Evolutionary conservation across 2,329 filamentous ascomycete genomes (phyloP).

Genomic region (Fusarium luffae): DNA sequence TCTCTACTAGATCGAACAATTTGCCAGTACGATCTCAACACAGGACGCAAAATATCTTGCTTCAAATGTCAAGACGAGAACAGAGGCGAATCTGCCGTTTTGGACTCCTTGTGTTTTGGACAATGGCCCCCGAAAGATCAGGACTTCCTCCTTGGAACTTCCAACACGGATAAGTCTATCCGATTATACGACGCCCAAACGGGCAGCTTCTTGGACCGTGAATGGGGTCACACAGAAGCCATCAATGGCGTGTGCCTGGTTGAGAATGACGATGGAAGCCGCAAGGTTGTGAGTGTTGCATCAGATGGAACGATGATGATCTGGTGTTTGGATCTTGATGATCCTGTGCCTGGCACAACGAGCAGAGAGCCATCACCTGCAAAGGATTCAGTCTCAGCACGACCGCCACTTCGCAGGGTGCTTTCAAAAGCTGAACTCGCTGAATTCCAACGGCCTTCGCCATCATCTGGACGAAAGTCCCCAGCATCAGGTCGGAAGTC

Average conservation of each 20-base stretch:
- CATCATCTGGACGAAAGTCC: conserved; percentile 62
- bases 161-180: conserved; percentile 95
- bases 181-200: conserved; percentile 85
- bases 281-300: conserved; percentile 77
- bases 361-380: conserved; percentile 66
- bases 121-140: conserved; percentile 65
- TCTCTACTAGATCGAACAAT: conserved; percentile 70
- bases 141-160: conserved; percentile 84
- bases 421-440: conserved; percentile 88
- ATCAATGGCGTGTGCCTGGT: conserved; percentile 86
- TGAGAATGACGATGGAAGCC: conserved; percentile 65
- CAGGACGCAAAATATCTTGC: conserved; percentile 74
- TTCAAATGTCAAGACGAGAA: conserved; percentile 89
- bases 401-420: conserved; percentile 83
- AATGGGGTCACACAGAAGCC: conserved; percentile 95
- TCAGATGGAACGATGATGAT: conserved; percentile 87
- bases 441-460: conserved; percentile 72
- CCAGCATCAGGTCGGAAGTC: conserved; percentile 62
- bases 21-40: conserved; percentile 71
- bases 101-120: conserved; percentile 79
- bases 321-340: conserved; percentile 69
- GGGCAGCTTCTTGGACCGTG: conserved; percentile 82
- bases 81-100: conserved; percentile 81
- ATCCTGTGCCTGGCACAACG: conserved; percentile 54
- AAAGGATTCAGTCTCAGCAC: conserved; percentile 64